Evolutionary conservation across 106 monocot species (phyloP), one percentile per base, ranked within the genome.

Genomic region (Dendrobium catenatum): DNA sequence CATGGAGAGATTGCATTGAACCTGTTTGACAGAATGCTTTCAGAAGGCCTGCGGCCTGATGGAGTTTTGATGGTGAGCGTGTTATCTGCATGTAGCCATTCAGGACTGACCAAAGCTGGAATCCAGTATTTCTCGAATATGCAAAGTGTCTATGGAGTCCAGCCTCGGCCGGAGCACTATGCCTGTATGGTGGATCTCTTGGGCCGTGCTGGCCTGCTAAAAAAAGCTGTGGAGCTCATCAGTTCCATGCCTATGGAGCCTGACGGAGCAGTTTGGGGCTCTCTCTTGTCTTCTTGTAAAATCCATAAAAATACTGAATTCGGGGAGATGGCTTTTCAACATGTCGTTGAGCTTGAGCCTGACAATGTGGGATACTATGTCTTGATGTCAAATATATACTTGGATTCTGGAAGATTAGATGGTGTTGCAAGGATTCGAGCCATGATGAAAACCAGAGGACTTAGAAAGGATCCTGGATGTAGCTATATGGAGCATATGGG

Each of bases 221-320:
- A 84, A 18, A 83, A 90, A 15, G 95, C 92, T 4, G 72, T 49
- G 78, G 80, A 87, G n/a, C 79, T 93, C 9, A 93, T 93, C 2
- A 2, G 42, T 3, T 85, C 89, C 7, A 92, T 92, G 92, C 83
- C 86, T 4, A 77, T 89, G 78, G 37, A 79, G 55, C 85, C 95
- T 5, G 95, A 95, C 40, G 95, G 88, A 7, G 92, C 92, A 10
- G 83, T 92, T 7, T 95, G 95, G 95, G 95, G 95, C 11, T 87
- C 92, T 0, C 85, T 95, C 0, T 85, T 95, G 41, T 90, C 92
- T 17, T 89, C 95, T 1, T 92, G 92, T 82, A 95, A 92, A 86
- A 92, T 95, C 49, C 92, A 95, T 55, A 84, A 84, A 49, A 80
- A 95, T 66, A 81, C 90, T 4, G 82, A 77, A 51, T 59, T 89